phyloP scores from a whole-genome alignment of 2,329 filamentous ascomycete genomes.

The Epichloe gansuensis region DNA sequence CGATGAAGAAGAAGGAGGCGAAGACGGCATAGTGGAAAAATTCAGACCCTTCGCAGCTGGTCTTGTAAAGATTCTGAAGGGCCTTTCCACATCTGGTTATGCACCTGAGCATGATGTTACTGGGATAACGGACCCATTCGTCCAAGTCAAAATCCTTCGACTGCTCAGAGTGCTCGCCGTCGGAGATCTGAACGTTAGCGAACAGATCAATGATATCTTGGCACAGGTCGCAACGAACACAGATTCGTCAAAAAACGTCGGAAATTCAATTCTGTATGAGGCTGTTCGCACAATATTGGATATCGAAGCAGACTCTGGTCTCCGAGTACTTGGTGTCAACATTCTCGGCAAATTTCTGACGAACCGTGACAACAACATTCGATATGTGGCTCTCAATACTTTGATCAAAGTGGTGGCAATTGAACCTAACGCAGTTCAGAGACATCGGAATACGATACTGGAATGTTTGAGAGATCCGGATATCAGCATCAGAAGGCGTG shows the following conservation, averaged over 20 bases:
- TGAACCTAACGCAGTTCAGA: constrained; percentile 92
- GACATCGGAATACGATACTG: constrained; percentile 93
- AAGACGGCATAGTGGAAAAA: constrained; percentile 79
- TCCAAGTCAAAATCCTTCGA: constrained; percentile 91
- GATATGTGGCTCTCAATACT: constrained; percentile 94
- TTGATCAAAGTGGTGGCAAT: constrained; percentile 97
- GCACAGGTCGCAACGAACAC: constrained; percentile 97
- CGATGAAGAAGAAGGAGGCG: constrained; percentile 84
- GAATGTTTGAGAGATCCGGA: constrained; percentile 94
- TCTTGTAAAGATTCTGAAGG: constrained; percentile 83
- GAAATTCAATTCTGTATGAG: constrained; percentile 96
- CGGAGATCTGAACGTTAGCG: constrained; percentile 77
- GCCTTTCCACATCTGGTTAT: constrained; percentile 87
- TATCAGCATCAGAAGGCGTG: constrained; percentile 90
- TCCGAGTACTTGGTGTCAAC: constrained; percentile 91
- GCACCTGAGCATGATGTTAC: constrained; percentile 97
- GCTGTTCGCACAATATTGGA: constrained; percentile 94
- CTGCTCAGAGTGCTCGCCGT: constrained; percentile 76
- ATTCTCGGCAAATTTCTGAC: constrained; percentile 96
- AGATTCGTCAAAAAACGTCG: constrained; percentile 95
- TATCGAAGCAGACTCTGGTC: constrained; percentile 91
- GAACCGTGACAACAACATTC: constrained; percentile 99
- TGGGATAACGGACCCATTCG: constrained; percentile 92
- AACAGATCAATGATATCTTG: constrained; percentile 96
- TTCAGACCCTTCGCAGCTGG: constrained; percentile 78